A percentile compares a stretch with the other conserved stretches of the same genome.
Conservation (phyloP, 768 basidiomycete species). For the Mycena leptocephala region DNA sequence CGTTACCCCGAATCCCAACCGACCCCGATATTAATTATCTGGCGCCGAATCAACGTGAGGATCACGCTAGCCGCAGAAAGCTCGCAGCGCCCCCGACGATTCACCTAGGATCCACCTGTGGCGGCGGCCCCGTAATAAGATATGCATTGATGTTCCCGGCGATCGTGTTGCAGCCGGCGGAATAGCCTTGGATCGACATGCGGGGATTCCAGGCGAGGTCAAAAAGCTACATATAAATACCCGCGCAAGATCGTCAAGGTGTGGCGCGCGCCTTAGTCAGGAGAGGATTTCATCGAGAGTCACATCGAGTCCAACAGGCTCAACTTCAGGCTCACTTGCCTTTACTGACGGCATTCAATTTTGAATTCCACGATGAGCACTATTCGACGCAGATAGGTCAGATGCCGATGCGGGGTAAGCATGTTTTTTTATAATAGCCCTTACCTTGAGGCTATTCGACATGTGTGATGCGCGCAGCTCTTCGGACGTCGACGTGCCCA, state of each 20-base stretch:
- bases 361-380: neutral
- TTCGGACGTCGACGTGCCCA: neutral
- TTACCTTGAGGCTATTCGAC: neutral
- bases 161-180: neutral
- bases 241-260: neutral
- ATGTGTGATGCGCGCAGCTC: no score
- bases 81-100: slow-evolving; percentile 8
- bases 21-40: neutral
- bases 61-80: slow-evolving; percentile 10
- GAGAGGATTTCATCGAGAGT: neutral
- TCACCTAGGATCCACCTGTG: slow-evolving; percentile 28
- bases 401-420: neutral
- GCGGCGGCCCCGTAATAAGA: slow-evolving; percentile 16
- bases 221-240: neutral
- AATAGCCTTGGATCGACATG: slow-evolving; percentile 3
- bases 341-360: neutral
- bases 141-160: neutral
- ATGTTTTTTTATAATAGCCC: neutral
- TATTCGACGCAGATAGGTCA: neutral
- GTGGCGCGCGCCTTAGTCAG: neutral
- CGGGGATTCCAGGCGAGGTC: neutral
- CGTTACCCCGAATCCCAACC: slow-evolving; percentile 7
- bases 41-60: neutral
- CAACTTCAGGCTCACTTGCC: neutral
- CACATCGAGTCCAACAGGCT: slow-evolving; percentile 2